Evolutionary conservation across 2,329 filamentous ascomycete genomes (phyloP).

Genomic region (Claviceps pazoutovae): DNA sequence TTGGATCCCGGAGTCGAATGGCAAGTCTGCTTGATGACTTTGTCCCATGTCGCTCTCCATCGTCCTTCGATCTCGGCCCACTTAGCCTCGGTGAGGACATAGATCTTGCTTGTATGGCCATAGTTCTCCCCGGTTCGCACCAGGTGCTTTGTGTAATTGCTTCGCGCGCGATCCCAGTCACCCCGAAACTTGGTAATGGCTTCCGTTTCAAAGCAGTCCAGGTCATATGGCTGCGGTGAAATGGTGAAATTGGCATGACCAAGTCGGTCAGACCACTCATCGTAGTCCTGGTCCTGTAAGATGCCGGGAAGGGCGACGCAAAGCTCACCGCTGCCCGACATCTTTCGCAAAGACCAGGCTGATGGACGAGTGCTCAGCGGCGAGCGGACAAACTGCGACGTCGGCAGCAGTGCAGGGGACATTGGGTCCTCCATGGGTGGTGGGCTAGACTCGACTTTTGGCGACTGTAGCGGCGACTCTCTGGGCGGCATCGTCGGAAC

Average conservation of each 20-base stretch:
- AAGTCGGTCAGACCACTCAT: conserved; percentile 72
- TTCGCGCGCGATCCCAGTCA: conserved; percentile 72
- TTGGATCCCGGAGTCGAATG: conserved; percentile 13
- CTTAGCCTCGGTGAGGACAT: conserved; percentile 72
- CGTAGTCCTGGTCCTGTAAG: conserved; percentile 52
- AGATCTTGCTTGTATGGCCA: conserved; percentile 78
- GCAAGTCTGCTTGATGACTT: conserved; percentile 40
- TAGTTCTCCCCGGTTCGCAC: conserved; percentile 84
- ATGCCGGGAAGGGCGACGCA: conserved; percentile 48
- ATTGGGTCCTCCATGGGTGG: conserved; percentile 1
- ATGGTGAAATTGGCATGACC: conserved; percentile 94
- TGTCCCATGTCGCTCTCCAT: conserved; percentile 60
- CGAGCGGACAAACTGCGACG: conserved; percentile 33
- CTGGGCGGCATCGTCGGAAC: conserved; percentile 40
- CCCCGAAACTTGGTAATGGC: conserved; percentile 48
- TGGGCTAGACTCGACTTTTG: conserved; percentile 28
- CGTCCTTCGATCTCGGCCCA: conserved; percentile 66
- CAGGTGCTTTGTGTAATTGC: conserved; percentile 80
- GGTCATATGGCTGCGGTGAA: conserved; percentile 63
- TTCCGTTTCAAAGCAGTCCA: conserved; percentile 45
- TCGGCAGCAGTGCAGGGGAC: conserved; percentile 26
- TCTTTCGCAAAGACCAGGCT: conserved; percentile 53
- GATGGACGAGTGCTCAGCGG: conserved; percentile 68
- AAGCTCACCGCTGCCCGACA: conserved; percentile 45
- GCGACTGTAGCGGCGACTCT: conserved; percentile 76